Evolutionary conservation across 139 green algal genomes (phyloP), one percentile per base, ranked within the genome.

Genomic region (Haematococcus lacustris): DNA sequence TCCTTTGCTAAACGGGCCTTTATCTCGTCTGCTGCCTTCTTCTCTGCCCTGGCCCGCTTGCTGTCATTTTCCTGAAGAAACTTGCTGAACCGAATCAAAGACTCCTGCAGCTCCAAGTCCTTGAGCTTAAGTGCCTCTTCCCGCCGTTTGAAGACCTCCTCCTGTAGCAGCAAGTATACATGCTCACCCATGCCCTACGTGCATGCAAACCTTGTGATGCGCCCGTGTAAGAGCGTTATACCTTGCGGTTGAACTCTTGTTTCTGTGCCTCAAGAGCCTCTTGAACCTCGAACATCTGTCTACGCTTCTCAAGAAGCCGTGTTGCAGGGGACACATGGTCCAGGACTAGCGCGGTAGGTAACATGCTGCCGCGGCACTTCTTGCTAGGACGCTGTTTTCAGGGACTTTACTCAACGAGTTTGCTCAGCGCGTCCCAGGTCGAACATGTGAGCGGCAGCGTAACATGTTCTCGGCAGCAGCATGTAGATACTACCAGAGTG

Each of bases 281-380:
- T 72, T 97, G 90, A 50, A 96, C 88, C 80, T 97, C 91, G 78
- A 97, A 96, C 88, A 96, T 97, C 80, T 97, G 89, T 61, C 92
- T 74, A 33, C 92, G 78, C 81, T 97, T 97, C 78, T 97, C 91
- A 53, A 97, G 79, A 40, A 97, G 76, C 1, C 92, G 77, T 1
- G 93, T 97, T 0, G 91, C 90, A 33, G 93, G 92, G 1, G 90
- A 92, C 4, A 94, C 91, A 86, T 97, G 86, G 61, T 93, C 87
- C 57, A 97, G 53, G 7, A 92, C 80, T 23, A 97, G 76, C 26
- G 84, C 87, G 50, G 86, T 84, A 4, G 80, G 85, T 70, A 88
- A 28, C 7, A 64, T 60, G 32, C 67, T 72, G 67, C 32, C n/a
- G n/a, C n/a, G n/a, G n/a, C n/a, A n/a, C n/a, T n/a, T n/a, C n/a